These are phyloP conservation scores for Penicillium robsamsonii DNA, from an alignment of 495 filamentous ascomycete genomes.

Conservation along the genomic window DNA sequence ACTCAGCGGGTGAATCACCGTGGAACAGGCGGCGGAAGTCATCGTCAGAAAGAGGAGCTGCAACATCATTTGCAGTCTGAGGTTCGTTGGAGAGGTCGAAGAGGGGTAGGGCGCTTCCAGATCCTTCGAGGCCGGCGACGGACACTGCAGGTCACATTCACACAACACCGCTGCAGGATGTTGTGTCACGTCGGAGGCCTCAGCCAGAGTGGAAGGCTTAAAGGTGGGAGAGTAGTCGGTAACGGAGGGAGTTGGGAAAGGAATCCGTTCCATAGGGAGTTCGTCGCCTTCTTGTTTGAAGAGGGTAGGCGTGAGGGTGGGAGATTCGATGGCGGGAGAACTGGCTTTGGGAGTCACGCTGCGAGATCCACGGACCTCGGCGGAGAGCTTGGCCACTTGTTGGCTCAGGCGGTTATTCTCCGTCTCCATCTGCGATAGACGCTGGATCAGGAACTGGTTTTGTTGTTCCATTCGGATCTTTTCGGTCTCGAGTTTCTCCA, in stretches of 20 bases:
- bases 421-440: conserved; percentile 60
- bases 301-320: conserved; percentile 46
- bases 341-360: conserved; percentile 41
- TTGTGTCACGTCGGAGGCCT: conserved; percentile 93
- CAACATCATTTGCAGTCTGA: conserved; percentile 42
- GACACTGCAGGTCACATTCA: conserved; percentile 99
- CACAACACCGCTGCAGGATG: conserved; percentile 99
- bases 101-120: conserved; percentile 51
- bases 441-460: conserved; percentile 68
- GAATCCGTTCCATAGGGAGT: conserved; percentile 46
- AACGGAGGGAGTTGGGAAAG: conserved; percentile 49
- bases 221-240: conserved; percentile 51
- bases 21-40: conserved; percentile 67
- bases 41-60: conserved; percentile 62
- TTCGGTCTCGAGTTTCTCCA: conserved; percentile 81
- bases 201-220: conserved; percentile 54
- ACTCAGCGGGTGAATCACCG: conserved; percentile 64
- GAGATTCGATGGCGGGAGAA: conserved; percentile 40
- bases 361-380: conserved; percentile 54
- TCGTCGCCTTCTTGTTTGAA: conserved; percentile 60
- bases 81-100: conserved; percentile 52
- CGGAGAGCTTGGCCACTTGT: conserved; percentile 62
- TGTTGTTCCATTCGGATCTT: conserved; percentile 64
- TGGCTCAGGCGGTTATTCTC: conserved; percentile 64
- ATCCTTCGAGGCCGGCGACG: conserved; percentile 68